Base-by-base conservation (phyloP, 2,329 filamentous ascomycete species). In the Sordariomycetes sp. region DNA sequence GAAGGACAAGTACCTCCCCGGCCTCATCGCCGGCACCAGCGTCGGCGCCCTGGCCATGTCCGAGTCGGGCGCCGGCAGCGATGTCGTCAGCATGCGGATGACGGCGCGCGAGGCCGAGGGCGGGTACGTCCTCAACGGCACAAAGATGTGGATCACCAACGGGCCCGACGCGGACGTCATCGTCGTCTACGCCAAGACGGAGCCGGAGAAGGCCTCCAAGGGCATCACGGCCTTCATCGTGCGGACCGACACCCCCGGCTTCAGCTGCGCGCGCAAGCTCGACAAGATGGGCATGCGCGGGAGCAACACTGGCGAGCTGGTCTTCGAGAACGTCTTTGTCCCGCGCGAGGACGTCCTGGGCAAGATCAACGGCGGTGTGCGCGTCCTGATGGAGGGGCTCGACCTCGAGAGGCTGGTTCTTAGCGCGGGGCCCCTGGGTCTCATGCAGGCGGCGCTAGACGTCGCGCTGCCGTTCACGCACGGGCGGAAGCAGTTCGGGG, bases 101-200 rank as follows among this genome's bases (percentile, higher is more conserved):
- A 86, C 82, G 2, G 92, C 91, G 0, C 87, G 82, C 68, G 77
- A 81, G 61, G 87, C 89, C 12, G 87, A 94, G 64, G 91, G 90
- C 39, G 92, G 92, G 32, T 96, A 87, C 69, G 61, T 91, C 22
- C 75, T 99, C 57, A 90, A 91, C 66, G 92, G 91, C 35, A 89
- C 86, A 60, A 96, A 99, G 78, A 96, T 97, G 92, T 99, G 92
- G 92, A 99, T 99, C 68, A 99, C 92, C 61, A 99, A 99, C 71
- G 89, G 92, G 4, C 92, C 92, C 0, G 91, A 97, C 68, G 94
- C 94, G n/a, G 82, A 96, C 69, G 78, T 87, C 50, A 85, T 97
- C 57, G 84, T 99, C 57, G 90, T 99, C n/a, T 99, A 99, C 70
- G 92, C 92, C 57, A 97, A 97, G 77, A 96, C 92, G 1, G 80